phyloP scores from a whole-genome alignment of 177 flowering plant species.

The Vitis hybrid region DNA sequence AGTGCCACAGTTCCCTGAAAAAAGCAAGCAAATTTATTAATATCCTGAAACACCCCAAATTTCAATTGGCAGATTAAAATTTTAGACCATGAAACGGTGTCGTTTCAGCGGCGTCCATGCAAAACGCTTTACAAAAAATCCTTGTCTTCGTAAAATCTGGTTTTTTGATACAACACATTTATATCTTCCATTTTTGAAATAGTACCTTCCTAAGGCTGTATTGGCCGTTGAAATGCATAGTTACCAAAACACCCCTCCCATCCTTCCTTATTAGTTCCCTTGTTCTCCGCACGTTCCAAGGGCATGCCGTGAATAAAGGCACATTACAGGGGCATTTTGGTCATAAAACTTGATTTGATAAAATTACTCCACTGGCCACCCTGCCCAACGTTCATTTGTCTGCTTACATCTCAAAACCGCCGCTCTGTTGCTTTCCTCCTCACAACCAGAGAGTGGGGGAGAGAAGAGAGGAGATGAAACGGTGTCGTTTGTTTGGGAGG shows the following conservation, averaged over 20 bases:
- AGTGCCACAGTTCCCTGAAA: conserved; percentile 1
- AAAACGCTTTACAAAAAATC: no score
- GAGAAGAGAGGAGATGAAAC: conserved; percentile 4
- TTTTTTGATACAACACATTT: no score
- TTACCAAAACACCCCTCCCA: conserved; percentile 11
- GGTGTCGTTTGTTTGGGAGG: no score
- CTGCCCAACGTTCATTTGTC: conserved; percentile 44
- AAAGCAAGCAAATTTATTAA: not conserved
- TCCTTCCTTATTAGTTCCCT: not conserved
- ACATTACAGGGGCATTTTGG: conserved; percentile 17
- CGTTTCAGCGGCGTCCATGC: no score
- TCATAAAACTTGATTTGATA: conserved; percentile 13
- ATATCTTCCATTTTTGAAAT: not conserved
- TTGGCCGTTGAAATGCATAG: conserved; percentile 9
- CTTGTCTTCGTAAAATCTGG: no score
- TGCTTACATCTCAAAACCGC: conserved; percentile 8
- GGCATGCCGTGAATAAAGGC: not conserved
- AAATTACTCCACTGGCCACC: conserved; percentile 28
- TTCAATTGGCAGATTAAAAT: no score
- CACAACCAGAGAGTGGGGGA: not conserved
- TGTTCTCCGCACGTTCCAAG: not conserved
- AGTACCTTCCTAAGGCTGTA: not conserved
- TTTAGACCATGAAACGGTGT: no score
- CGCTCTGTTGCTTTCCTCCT: conserved; percentile 15
- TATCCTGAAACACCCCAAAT: no score